Evolutionary conservation across 148 eudicot genomes (phyloP).

Genomic region (Spergularia marina): DNA sequence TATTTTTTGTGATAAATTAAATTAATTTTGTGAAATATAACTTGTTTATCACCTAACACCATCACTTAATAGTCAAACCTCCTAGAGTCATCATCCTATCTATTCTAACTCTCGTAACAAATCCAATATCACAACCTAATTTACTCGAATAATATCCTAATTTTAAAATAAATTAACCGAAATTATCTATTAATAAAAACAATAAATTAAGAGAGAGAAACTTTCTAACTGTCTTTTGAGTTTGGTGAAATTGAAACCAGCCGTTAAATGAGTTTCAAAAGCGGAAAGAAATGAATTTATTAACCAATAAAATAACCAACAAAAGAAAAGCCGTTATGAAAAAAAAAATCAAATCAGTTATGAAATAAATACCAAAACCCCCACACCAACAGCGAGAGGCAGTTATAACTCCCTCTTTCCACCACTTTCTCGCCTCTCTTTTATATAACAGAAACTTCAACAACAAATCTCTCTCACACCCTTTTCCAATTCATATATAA

Average conservation of each 20-base stretch:
- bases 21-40: not conserved
- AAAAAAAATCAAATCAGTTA: slow-evolving; percentile 29
- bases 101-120: slow-evolving; percentile 11
- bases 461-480: slow-evolving; percentile 1
- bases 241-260: slow-evolving; percentile 24
- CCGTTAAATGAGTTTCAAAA: slow-evolving; percentile 26
- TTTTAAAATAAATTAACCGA: not conserved
- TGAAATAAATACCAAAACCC: slow-evolving; percentile 10
- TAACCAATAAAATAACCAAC: slow-evolving; percentile 13
- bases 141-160: not conserved
- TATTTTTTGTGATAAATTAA: not conserved
- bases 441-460: not conserved
- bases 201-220: slow-evolving; percentile 14
- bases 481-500: not conserved
- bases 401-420: slow-evolving; percentile 35
- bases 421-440: slow-evolving; percentile 1
- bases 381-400: slow-evolving; percentile 30
- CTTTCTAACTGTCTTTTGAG: slow-evolving; percentile 35
- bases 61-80: not conserved
- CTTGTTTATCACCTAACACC: not conserved
- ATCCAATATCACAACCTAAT: slow-evolving; percentile 10
- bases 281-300: not conserved
- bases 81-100: not conserved
- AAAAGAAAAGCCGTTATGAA: slow-evolving; percentile 27
- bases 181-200: not conserved